A percentile compares a stretch with the other conserved stretches of the same genome.
phyloP scores from a whole-genome alignment of 179 eudicot genomes.

The Heliamphora pulchella region DNA sequence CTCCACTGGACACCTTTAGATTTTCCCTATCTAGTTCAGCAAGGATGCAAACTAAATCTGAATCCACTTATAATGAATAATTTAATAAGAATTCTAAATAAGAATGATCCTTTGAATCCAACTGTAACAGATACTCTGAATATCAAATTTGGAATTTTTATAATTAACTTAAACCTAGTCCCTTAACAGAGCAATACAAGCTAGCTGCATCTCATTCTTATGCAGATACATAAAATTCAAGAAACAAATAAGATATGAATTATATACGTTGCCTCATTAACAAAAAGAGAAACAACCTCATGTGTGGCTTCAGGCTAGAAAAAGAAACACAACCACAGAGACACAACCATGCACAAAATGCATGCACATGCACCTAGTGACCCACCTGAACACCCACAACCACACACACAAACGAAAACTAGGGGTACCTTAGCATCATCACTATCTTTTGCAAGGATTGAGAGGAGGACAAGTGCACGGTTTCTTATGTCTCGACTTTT shows the following conservation, averaged over 20 bases:
- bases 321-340: background rate
- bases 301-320: background rate
- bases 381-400: background rate
- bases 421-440: slow-evolving; percentile 37
- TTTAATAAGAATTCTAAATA: background rate
- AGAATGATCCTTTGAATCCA: background rate
- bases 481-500: slow-evolving; percentile 30
- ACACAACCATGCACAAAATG: background rate
- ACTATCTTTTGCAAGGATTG: slow-evolving; percentile 28
- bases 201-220: background rate
- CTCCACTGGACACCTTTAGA: background rate
- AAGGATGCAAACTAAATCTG: background rate
- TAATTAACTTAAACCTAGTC: background rate
- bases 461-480: slow-evolving; percentile 27
- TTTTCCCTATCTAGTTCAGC: background rate
- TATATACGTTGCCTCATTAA: background rate
- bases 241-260: too few relatives aligned
- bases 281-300: slow-evolving; percentile 1
- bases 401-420: background rate
- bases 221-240: background rate
- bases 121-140: background rate
- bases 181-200: background rate
- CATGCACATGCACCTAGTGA: too few relatives aligned
- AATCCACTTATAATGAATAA: background rate
- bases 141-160: background rate